Percentiles rank a stretch among this genome's conserved stretches.
Conservation (phyloP, 768 basidiomycete species). For the Leccinellum rugosiceps region DNA sequence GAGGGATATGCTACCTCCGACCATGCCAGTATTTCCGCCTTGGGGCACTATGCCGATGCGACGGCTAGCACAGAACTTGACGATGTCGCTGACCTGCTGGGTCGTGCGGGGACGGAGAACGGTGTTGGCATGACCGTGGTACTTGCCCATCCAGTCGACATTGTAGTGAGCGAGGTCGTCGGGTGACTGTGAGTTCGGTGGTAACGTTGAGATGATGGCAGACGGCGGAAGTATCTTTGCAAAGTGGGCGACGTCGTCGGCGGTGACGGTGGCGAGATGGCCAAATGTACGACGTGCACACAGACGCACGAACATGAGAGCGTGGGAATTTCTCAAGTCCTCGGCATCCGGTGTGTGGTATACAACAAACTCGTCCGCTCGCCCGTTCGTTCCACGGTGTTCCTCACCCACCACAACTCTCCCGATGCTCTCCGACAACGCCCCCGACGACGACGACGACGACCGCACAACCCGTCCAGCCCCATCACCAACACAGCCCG, state of each 20-base stretch:
- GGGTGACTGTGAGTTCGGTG: constrained; percentile 42
- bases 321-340: not conserved
- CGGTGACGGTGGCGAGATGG: constrained; percentile 47
- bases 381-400: not conserved
- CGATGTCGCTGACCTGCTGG: constrained; percentile 81
- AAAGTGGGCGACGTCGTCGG: constrained; percentile 65
- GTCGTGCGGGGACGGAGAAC: constrained; percentile 89
- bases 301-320: not conserved
- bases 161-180: constrained; percentile 80
- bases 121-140: constrained; percentile 76
- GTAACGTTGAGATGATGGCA: constrained; percentile 66
- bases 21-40: constrained; percentile 97
- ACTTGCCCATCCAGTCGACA: constrained; percentile 96
- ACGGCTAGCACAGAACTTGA: constrained; percentile 81
- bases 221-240: constrained; percentile 57
- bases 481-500: constrained; percentile 2
- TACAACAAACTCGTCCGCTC: not conserved
- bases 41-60: constrained; percentile 93
- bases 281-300: constrained; percentile 14
- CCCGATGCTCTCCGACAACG: not conserved
- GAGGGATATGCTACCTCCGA: constrained; percentile 90
- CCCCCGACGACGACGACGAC: not conserved
- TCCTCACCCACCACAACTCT: not conserved
- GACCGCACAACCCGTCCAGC: not conserved
- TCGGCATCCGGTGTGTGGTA: not conserved